phyloP scores from a whole-genome alignment of 2,329 filamentous ascomycete genomes.

The Fusarium robinianum region DNA sequence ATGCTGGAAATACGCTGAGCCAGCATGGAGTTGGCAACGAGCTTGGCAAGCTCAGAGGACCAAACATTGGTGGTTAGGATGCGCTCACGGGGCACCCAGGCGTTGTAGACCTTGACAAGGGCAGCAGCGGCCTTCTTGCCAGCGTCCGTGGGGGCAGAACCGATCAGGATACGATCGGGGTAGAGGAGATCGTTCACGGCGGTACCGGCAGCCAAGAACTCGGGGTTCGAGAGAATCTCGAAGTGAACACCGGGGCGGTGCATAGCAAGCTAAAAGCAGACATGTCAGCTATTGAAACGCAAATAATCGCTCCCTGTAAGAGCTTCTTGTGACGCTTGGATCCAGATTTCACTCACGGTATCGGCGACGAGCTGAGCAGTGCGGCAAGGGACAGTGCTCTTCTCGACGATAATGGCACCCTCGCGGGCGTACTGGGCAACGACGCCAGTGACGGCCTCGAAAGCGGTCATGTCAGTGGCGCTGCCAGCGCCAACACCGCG shows the following conservation, averaged over 20 bases:
- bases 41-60: constrained; percentile 79
- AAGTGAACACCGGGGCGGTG: constrained; percentile 68
- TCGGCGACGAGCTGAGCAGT: constrained; percentile 72
- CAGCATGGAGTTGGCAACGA: constrained; percentile 79
- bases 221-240: constrained; percentile 79
- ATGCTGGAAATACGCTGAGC: constrained; percentile 81
- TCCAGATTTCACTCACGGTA: constrained; percentile 55
- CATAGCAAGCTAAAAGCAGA: constrained; percentile 52
- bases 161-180: constrained; percentile 77
- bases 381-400: constrained; percentile 77
- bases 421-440: constrained; percentile 69
- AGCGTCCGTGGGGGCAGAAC: constrained; percentile 63
- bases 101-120: constrained; percentile 68
- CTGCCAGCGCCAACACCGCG: constrained; percentile 70
- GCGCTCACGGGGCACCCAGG: constrained; percentile 69
- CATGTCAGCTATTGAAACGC: constrained; percentile 1
- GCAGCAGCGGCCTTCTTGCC: constrained; percentile 66
- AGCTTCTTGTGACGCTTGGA: not conserved
- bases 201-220: constrained; percentile 79
- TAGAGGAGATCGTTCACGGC: constrained; percentile 71
- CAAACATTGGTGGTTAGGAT: constrained; percentile 76
- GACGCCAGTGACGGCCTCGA: constrained; percentile 70
- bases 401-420: constrained; percentile 78
- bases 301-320: not conserved
- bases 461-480: constrained; percentile 72